A percentile compares a stretch with the other conserved stretches of the same genome.
phyloP scores from a whole-genome alignment of 2,329 filamentous ascomycete species.

The Phialocephala subalpina region DNA sequence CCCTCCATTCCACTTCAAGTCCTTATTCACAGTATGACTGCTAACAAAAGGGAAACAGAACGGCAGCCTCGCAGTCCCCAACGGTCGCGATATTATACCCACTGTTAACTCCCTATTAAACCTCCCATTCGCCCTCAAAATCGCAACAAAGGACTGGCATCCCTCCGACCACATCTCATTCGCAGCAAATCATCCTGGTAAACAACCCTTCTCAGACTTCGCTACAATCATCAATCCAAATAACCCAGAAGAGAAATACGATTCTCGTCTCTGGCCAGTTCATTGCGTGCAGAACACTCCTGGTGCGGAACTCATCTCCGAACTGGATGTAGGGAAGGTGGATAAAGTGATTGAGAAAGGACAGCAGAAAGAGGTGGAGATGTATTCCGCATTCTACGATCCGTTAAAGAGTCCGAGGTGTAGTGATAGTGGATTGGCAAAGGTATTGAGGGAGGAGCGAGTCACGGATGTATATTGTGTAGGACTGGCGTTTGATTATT shows the following conservation, averaged over 20 bases:
- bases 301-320: constrained; percentile 77
- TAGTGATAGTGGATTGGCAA: constrained; percentile 69
- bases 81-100: constrained; percentile 74
- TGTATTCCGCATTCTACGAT: constrained; percentile 93
- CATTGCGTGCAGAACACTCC: constrained; percentile 83
- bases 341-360: constrained; percentile 82
- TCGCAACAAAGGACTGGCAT: constrained; percentile 95
- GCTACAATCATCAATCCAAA: constrained; percentile 72
- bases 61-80: constrained; percentile 83
- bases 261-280: constrained; percentile 82
- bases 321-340: constrained; percentile 68
- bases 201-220: constrained; percentile 71
- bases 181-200: constrained; percentile 76
- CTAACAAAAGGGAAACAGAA: constrained; percentile 69
- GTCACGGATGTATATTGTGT: constrained; percentile 86
- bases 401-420: constrained; percentile 72
- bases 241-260: constrained; percentile 68
- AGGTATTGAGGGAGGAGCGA: constrained; percentile 59
- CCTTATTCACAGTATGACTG: too few species aligned
- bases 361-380: constrained; percentile 76
- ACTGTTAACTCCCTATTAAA: constrained; percentile 78
- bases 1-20: background rate
- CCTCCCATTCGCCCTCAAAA: constrained; percentile 74
- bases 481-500: constrained; percentile 89
- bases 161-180: constrained; percentile 87